A percentile compares a stretch with the other conserved stretches of the same genome.
These are phyloP conservation scores for Mimosa pudica DNA, from an alignment of 306 rosid species.

Conservation along the genomic window DNA sequence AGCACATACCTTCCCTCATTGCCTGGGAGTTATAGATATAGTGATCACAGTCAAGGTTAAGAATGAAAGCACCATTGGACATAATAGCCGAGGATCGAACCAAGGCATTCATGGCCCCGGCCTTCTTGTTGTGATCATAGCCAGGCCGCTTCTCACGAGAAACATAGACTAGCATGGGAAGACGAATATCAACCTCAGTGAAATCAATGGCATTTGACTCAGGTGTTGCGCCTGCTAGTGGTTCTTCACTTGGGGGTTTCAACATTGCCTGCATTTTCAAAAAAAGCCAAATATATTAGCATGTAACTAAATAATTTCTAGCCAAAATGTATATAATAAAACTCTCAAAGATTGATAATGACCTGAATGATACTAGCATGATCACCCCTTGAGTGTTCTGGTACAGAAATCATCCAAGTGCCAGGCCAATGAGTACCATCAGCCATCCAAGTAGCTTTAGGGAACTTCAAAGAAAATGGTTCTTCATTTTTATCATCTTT, in stretches of 20 bases:
- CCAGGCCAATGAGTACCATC: conserved; percentile 85
- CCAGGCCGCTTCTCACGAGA: conserved; percentile 87
- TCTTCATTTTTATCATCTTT: conserved; percentile 65
- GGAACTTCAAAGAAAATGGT: conserved; percentile 44
- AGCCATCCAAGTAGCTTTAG: conserved; percentile 82
- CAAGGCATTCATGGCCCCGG: conserved; percentile 84
- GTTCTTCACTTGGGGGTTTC: conserved; percentile 74
- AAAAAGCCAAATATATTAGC: conserved; percentile 15
- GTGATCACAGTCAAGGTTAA: conserved; percentile 82
- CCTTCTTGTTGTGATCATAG: conserved; percentile 88
- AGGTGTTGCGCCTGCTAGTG: conserved; percentile 47
- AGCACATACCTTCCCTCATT: conserved; percentile 82
- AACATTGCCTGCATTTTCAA: conserved; percentile 60
- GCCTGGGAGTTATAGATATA: conserved; percentile 73
- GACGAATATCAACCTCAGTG: conserved; percentile 72
- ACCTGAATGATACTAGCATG: conserved; percentile 88
- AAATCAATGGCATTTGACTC: conserved; percentile 54
- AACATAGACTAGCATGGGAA: conserved; percentile 80
- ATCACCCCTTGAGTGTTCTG: conserved; percentile 73
- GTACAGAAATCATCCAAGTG: conserved; percentile 58
- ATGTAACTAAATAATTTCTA: not conserved
- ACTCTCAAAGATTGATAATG: conserved; percentile 20
- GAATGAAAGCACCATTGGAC: conserved; percentile 84
- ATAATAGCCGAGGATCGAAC: conserved; percentile 81
- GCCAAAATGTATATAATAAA: not conserved